Conservation (phyloP, 257 asterid species). For the Schizonepeta tenuifolia region DNA sequence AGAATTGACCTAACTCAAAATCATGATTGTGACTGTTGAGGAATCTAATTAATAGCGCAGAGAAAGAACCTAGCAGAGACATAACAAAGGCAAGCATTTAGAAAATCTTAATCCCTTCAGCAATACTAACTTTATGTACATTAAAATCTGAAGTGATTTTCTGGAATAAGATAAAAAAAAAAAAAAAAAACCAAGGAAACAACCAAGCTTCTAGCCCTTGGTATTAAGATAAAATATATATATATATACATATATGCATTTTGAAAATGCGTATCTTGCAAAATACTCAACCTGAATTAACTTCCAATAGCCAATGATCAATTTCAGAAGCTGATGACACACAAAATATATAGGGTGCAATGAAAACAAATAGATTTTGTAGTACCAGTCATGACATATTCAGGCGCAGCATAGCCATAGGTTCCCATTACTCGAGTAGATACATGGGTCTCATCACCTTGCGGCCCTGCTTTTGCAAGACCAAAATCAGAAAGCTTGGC, state of each 20-base stretch:
- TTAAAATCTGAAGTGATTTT: slow-evolving; percentile 1
- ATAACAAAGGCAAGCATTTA: not conserved
- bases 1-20: not conserved
- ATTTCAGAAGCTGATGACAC: slow-evolving; percentile 26
- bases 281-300: not conserved
- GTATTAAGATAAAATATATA: slow-evolving; percentile 3
- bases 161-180: not conserved
- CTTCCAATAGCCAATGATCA: slow-evolving; percentile 16
- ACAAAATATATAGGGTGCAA: slow-evolving; percentile 19
- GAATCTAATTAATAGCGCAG: not conserved
- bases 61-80: not conserved
- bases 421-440: slow-evolving; percentile 99
- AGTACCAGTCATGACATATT: slow-evolving; percentile 99
- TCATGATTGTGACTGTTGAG: not conserved
- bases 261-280: not conserved
- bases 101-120: not conserved
- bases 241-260: not conserved
- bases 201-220: slow-evolving; percentile 15
- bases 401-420: slow-evolving; percentile 99
- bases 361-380: not conserved
- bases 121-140: not conserved
- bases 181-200: slow-evolving; percentile 5
- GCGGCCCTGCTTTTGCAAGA: slow-evolving; percentile 99
- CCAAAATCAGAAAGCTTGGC: slow-evolving; percentile 99
- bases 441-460: slow-evolving; percentile 99